Base-by-base conservation (phyloP, 2,329 filamentous ascomycete species). In the Lecanoromycetidae sp. region DNA sequence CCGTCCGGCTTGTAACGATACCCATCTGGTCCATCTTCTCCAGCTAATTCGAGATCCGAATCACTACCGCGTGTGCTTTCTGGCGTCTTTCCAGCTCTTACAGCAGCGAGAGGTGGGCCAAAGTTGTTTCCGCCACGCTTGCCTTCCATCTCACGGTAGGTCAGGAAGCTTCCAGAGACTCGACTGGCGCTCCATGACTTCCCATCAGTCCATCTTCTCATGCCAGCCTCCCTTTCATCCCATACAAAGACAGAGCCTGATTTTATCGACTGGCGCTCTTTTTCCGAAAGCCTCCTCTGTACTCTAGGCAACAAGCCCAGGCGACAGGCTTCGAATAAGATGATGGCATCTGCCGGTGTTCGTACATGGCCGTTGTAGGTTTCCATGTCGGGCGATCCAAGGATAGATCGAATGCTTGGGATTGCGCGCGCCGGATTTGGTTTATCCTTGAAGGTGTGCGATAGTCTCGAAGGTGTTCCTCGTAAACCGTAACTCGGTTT, bases 221-320 rank as follows among this genome's bases (percentile, higher is more conserved):
- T 98, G 56, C 91, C 91, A 9, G 91, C 91, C 70, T 98, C 91
- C 57, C 90, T 75, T 71, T 98, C 91, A 64, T 98, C 91, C 91
- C 91, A 98, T n/a, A 98, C 91, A 60, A 96, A 98, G 3, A 98
- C 90, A 0, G 91, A 98, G 35, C 91, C 91, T 1, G 90, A 94
- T 60, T 87, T 82, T 63, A 98, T 98, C 3, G 87, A 87, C 62
- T 95, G 88, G 52, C 91, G 79, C 68, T 98, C 91, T 68, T 96
- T 96, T 66, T 98, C 91, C 2, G 91, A 96, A 50, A 95, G 69
- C 58, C 91, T 77, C 56, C 91, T 77, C 69, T 96, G 91, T 5
- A 98, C 91, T 55, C 91, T 80, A 25, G 91, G 91, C 39, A 96
- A 71, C 40, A 94, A 71, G 46, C 91, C 91, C 37, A 94, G 73